These are phyloP conservation scores for Pulveroboletus sp. DNA, from an alignment of 768 basidiomycete species.

Conservation along the genomic window DNA sequence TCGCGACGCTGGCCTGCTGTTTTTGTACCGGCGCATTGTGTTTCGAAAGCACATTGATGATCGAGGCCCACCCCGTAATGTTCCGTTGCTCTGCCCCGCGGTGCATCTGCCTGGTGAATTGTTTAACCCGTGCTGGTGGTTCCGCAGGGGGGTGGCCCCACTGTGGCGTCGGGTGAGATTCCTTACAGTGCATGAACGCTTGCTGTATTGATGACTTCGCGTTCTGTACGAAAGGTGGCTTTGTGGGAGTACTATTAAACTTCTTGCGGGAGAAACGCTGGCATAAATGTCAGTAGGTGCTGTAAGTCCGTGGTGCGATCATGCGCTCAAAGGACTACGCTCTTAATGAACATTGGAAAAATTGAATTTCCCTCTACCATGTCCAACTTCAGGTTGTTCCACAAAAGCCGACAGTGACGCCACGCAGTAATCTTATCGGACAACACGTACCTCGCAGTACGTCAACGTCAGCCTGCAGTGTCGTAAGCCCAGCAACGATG, in stretches of 20 bases:
- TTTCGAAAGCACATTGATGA: not conserved
- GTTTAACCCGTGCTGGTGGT: not conserved
- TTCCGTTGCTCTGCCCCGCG: not conserved
- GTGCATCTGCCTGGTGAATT: not conserved
- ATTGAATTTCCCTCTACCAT: no score
- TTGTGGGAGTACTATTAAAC: not conserved
- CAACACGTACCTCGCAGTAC: not conserved
- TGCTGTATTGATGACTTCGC: not conserved
- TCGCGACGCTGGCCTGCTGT: not conserved
- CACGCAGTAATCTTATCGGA: no score
- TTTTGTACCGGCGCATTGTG: not conserved
- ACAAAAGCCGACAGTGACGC: no score
- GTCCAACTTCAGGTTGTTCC: no score
- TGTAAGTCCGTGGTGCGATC: no score
- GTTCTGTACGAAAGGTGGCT: not conserved
- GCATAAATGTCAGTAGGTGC: not conserved
- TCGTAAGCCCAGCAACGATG: not conserved
- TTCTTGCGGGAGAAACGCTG: not conserved
- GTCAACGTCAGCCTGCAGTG: not conserved
- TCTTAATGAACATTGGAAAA: no score
- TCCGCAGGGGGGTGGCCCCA: not conserved
- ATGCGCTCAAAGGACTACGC: no score
- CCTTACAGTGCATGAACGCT: not conserved
- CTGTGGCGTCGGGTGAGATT: not conserved
- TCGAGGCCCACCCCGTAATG: not conserved